Evolutionary conservation across 2,329 filamentous ascomycete species (phyloP), one percentile per base, ranked within the genome.

Genomic region (Diaporthe ampelina): DNA sequence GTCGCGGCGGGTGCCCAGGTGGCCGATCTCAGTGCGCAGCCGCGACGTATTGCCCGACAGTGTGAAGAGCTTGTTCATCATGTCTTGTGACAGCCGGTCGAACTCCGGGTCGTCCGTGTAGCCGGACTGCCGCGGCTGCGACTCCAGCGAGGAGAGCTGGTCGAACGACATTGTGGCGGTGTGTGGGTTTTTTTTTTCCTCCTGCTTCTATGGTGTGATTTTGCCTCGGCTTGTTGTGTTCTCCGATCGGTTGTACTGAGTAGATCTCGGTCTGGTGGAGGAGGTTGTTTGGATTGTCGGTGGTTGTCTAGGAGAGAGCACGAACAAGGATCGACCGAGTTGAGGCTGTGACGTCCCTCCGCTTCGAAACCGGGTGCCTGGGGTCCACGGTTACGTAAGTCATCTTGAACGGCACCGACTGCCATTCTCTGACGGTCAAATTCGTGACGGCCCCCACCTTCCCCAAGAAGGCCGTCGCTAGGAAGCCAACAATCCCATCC

Each of bases 71-170:
- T 96, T 94, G 83, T 94, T 94, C 84, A 94, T 97, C 75, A 98
- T 90, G 74, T 93, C 90, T 81, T 94, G 92, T 76, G 95, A 94
- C 79, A 97, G 90, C 74, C 91, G 89, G 81, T 94, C 91, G 88
- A 98, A 99, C 77, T 95, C 95, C 69, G 97, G 97, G 82, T 98
- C 95, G 85, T 99, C 97, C 81, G 90, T 89, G 85, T 98, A 99
- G 80, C 91, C 86, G 59, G 92, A 88, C 63, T 69, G 78, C 70
- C 78, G 79, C 88, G 85, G 89, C 89, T 93, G 88, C 78, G 95
- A 92, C 87, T 98, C 96, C 78, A 98, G 88, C 76, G 91, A 93
- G 73, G 94, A 94, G 77, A 97, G 90, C 79, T 94, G 94, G 82
- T 98, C 94, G 85, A 97, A 98, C 24, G 96, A 98, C 96, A 98